Evolutionary conservation across 441 rosid genomes (phyloP).

Genomic region (Biscutella auriculata): DNA sequence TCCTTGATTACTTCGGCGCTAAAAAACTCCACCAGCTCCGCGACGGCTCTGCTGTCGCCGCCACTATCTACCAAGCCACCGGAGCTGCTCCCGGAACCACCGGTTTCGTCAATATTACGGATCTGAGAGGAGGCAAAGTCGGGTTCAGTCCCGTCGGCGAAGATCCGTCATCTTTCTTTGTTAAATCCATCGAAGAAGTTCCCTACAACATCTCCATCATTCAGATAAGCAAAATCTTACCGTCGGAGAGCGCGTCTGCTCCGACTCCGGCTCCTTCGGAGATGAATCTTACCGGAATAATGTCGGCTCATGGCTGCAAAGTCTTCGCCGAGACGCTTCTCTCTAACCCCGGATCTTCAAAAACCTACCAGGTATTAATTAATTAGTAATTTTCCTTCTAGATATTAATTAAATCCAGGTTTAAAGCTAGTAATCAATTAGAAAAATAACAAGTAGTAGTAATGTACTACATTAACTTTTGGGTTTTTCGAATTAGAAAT

Average conservation of each 20-base stretch:
- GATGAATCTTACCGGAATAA: constrained; percentile 56
- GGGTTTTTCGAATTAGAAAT: not conserved
- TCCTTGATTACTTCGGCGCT: constrained; percentile 59
- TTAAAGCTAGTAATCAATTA: not conserved
- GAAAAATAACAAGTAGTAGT: not conserved
- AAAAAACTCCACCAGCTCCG: constrained; percentile 66
- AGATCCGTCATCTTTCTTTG: constrained; percentile 39
- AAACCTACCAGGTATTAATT: constrained; percentile 50
- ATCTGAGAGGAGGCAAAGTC: constrained; percentile 60
- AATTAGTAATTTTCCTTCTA: not conserved
- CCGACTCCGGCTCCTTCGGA: constrained; percentile 69
- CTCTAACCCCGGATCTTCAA: constrained; percentile 47
- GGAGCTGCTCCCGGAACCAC: constrained; percentile 52
- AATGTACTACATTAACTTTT: not conserved
- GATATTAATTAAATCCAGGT: too few species aligned
- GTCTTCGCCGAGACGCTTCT: constrained; percentile 71
- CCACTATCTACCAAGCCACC: constrained; percentile 60
- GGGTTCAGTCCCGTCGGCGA: constrained; percentile 49
- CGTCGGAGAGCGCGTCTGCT: constrained; percentile 60
- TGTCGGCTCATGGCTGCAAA: constrained; percentile 90
- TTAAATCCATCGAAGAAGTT: constrained; percentile 45
- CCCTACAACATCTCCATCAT: constrained; percentile 57
- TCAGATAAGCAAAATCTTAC: constrained; percentile 46
- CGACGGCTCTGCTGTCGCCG: constrained; percentile 38
- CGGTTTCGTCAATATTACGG: constrained; percentile 54